Base-by-base conservation (phyloP, 2,329 filamentous ascomycete species). In the Plenodomus biglobosus region DNA sequence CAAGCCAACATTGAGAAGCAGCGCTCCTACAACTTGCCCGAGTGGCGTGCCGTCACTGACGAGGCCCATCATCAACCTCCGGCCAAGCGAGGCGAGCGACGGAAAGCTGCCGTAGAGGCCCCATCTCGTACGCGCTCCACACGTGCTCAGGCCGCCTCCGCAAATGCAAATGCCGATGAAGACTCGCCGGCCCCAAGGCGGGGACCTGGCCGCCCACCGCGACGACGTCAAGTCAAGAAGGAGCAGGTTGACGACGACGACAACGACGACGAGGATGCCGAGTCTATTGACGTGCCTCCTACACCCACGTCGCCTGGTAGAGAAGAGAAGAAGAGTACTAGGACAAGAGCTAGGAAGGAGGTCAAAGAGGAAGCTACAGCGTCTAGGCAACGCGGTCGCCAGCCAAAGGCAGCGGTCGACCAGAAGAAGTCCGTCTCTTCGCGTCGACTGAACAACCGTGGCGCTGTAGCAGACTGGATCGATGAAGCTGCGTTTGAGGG, bases 1-100 rank as follows among this genome's bases (percentile, higher is more conserved):
- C 94, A 99, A 72, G 90, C 94, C 66, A 99, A 99, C 68, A 92
- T 99, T 50, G 86, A 97, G 65, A 95, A 96, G 74, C 90, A 95
- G 70, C 84, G 94, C 69, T 91, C 91, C 13, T 99, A 99, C 76
- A 99, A 96, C 61, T 79, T 99, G 3, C 92, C 92, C 0, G 92
- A 99, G 73, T 99, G 94, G 94, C 90, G 91, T 59, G 83, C 89
- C 46, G 80, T 97, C 34, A 96, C 92, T 69, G 89, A 96, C 55
- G 91, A 96, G 73, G 92, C 90, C 68, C 92, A 96, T 63, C 91
- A 99, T 69, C 94, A 97, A 64, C 94, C 94, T 8, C 94, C 94
- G 0, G 94, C 94, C 5, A 86, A 86, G 64, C 85, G 94, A 69
- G 94, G 95, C 44, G 88, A 94, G 73, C 80, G 87, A 56, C 84